phyloP scores from a whole-genome alignment of 2,329 filamentous ascomycete genomes.

The Huntiella abstrusa region DNA sequence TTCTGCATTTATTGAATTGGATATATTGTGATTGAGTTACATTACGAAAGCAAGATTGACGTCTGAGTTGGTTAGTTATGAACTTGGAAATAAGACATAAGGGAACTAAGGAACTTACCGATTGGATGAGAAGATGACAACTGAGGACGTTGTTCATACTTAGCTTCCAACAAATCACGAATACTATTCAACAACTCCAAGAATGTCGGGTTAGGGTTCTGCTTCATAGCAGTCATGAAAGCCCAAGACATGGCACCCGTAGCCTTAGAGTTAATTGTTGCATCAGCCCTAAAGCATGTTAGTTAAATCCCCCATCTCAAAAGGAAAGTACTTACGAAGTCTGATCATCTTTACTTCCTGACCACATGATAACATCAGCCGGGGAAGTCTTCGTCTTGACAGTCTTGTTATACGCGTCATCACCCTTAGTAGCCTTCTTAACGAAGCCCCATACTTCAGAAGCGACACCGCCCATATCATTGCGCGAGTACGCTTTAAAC shows the following conservation, averaged over 20 bases:
- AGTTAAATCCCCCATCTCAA: not conserved
- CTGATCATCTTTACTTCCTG: constrained; percentile 86
- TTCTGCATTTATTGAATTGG: too few species aligned
- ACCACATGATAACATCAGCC: constrained; percentile 96
- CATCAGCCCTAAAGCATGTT: constrained; percentile 49
- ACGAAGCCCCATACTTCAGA: constrained; percentile 65
- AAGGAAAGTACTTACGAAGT: constrained; percentile 40
- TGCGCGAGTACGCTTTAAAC: constrained; percentile 61
- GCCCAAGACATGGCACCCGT: constrained; percentile 98
- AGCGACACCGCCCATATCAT: constrained; percentile 68
- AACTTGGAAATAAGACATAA: not conserved
- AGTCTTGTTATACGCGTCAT: constrained; percentile 58
- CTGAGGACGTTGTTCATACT: constrained; percentile 91
- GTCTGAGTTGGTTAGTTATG: not conserved
- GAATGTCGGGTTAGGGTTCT: constrained; percentile 90
- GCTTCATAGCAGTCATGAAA: constrained; percentile 78
- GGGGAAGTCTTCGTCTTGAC: constrained; percentile 80
- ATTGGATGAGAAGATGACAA: constrained; percentile 89
- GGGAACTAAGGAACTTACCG: constrained; percentile 40
- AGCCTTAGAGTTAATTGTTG: constrained; percentile 69
- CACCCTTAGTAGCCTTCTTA: constrained; percentile 49
- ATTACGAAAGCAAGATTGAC: too few species aligned
- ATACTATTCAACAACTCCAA: constrained; percentile 91
- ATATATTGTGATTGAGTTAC: too few species aligned
- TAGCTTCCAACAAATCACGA: constrained; percentile 66